phyloP scores from a whole-genome alignment of 2,329 filamentous ascomycete species.

The Talaromyces sp. region DNA sequence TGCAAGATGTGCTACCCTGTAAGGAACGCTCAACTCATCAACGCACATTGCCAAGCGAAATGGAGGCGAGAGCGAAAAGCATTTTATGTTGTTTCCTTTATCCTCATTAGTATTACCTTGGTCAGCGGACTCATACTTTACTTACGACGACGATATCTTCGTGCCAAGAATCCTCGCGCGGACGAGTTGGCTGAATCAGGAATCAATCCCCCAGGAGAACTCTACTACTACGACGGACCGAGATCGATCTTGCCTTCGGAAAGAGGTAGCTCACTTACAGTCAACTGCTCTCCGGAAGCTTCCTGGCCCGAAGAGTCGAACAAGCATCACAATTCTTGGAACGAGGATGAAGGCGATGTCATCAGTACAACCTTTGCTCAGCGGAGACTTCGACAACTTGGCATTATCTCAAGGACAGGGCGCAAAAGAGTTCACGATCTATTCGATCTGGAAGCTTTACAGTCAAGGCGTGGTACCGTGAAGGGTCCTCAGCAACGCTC shows the following conservation, averaged over 20 bases:
- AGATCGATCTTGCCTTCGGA: neutral
- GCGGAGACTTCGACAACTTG: constrained; percentile 18
- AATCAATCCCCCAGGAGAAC: constrained; percentile 13
- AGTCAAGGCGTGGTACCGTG: neutral
- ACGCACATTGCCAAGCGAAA: constrained; percentile 19
- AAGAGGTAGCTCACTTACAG: neutral
- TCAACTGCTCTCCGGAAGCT: neutral
- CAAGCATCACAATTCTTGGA: neutral
- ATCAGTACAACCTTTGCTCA: constrained; percentile 13
- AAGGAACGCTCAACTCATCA: constrained; percentile 16
- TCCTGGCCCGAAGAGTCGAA: neutral
- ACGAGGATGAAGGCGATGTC: constrained; percentile 5
- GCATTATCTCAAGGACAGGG: constrained; percentile 13
- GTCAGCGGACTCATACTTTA: constrained; percentile 16
- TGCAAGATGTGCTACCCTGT: constrained; percentile 22
- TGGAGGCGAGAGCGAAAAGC: constrained; percentile 17
- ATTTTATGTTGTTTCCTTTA: constrained; percentile 20
- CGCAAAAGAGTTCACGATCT: constrained; percentile 23
- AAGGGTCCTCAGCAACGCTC: neutral
- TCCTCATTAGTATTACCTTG: constrained; percentile 16
- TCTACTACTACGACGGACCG: constrained; percentile 16
- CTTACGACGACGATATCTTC: constrained; percentile 17
- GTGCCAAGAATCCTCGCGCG: neutral
- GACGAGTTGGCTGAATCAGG: neutral
- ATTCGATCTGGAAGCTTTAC: constrained; percentile 23